Conservation (phyloP, 2,329 filamentous ascomycete genomes). For the Orbilia javanica region DNA sequence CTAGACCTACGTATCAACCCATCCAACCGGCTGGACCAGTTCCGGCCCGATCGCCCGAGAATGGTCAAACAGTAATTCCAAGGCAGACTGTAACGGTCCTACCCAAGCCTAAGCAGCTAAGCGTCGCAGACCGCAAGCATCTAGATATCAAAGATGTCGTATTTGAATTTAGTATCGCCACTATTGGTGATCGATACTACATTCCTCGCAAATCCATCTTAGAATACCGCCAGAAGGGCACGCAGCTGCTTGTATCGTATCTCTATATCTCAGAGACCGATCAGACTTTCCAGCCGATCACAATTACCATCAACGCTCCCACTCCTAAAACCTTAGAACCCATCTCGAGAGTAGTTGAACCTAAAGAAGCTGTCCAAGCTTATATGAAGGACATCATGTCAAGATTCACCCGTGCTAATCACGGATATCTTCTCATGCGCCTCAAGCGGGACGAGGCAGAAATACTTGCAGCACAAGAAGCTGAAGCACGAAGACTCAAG, state of each 20-base stretch:
- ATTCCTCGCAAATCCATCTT: constrained; percentile 84
- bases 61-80: constrained; percentile 35
- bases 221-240: constrained; percentile 72
- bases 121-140: constrained; percentile 66
- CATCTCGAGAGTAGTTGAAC: constrained; percentile 73
- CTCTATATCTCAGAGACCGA: constrained; percentile 73
- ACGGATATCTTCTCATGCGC: constrained; percentile 76
- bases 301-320: constrained; percentile 72
- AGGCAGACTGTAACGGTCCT: constrained; percentile 49
- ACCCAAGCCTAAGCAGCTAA: constrained; percentile 55
- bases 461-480: constrained; percentile 52
- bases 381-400: constrained; percentile 80
- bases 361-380: constrained; percentile 73
- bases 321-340: constrained; percentile 73
- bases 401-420: constrained; percentile 76
- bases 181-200: constrained; percentile 78
- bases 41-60: constrained; percentile 34
- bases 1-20: constrained; percentile 45
- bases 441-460: constrained; percentile 68
- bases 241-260: constrained; percentile 79
- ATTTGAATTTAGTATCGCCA: constrained; percentile 73
- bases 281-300: constrained; percentile 81
- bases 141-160: constrained; percentile 76
- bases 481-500: constrained; percentile 53
- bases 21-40: constrained; percentile 55